Percentiles rank a stretch among this genome's conserved stretches.
These are phyloP conservation scores for Populus euphratica DNA, from an alignment of 345 rosid genomes.

Conservation along the genomic window DNA sequence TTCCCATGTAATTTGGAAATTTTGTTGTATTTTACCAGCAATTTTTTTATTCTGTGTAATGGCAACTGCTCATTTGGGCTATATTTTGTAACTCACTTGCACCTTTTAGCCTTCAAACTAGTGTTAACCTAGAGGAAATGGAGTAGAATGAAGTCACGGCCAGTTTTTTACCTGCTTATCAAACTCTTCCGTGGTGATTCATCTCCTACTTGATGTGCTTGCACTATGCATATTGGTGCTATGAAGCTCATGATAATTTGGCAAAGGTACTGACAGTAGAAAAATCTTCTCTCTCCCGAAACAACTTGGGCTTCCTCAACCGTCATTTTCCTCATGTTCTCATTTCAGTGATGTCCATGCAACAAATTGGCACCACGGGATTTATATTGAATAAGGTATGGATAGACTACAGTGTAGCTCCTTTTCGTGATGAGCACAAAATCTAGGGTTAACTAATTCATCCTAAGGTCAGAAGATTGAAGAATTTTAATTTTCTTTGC, in stretches of 20 bases:
- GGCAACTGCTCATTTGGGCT: background rate
- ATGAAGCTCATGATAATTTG: background rate
- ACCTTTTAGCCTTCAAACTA: background rate
- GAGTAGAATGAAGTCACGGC: background rate
- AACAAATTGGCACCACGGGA: background rate
- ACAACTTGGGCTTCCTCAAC: background rate
- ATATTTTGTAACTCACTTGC: background rate
- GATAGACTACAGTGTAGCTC: background rate
- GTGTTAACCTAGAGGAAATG: background rate
- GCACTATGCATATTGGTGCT: background rate
- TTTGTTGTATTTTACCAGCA: slow-evolving; percentile 34
- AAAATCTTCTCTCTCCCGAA: background rate
- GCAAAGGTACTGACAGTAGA: background rate
- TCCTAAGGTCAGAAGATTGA: background rate
- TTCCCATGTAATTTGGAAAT: slow-evolving; percentile 26
- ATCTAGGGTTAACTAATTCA: background rate
- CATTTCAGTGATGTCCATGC: too few species aligned
- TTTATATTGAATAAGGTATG: background rate
- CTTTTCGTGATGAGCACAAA: background rate
- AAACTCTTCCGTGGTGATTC: background rate
- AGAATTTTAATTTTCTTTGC: background rate
- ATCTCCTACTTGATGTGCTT: background rate
- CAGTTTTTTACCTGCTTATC: background rate
- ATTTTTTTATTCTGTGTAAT: slow-evolving; percentile 17
- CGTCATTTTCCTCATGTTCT: background rate